Conservation (phyloP, 1,139 yeast species). For the Pichia inconspicua region DNA sequence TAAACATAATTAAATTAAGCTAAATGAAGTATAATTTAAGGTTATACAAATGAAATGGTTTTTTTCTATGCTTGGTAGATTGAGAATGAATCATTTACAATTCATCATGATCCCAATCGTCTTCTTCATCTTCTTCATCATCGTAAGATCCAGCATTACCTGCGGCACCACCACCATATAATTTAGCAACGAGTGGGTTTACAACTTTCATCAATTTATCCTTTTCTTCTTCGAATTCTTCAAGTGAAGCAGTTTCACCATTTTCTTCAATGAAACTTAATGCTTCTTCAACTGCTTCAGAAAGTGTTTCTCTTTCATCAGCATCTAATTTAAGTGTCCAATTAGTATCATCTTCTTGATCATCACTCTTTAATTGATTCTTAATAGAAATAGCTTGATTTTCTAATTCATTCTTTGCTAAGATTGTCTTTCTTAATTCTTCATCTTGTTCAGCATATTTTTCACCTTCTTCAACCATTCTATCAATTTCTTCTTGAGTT, state of each 20-base stretch:
- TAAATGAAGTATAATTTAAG: too few species aligned
- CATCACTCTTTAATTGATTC: slow-evolving; percentile 35
- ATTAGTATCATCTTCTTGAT: slow-evolving; percentile 27
- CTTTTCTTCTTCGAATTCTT: slow-evolving; percentile 90
- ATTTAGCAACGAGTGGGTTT: slow-evolving; percentile 86
- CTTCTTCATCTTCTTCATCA: slow-evolving; percentile 27
- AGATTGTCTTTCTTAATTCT: slow-evolving; percentile 47
- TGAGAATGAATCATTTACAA: slow-evolving; percentile 17
- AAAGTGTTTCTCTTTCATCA: slow-evolving; percentile 85
- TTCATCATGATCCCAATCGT: slow-evolving; percentile 31
- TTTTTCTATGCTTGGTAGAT: too few species aligned
- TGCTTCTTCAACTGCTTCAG: slow-evolving; percentile 83
- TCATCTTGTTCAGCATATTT: slow-evolving; percentile 56
- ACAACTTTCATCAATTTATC: slow-evolving; percentile 79
- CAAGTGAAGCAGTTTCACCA: slow-evolving; percentile 75
- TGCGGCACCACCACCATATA: slow-evolving; percentile 53
- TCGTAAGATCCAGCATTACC: slow-evolving; percentile 12
- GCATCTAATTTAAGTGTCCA: slow-evolving; percentile 58
- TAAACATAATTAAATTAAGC: too few species aligned
- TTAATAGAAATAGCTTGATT: slow-evolving; percentile 80
- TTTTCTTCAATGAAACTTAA: slow-evolving; percentile 86
- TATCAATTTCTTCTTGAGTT: slow-evolving; percentile 59
- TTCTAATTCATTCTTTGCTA: slow-evolving; percentile 79
- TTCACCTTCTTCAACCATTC: slow-evolving; percentile 61
- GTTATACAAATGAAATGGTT: too few species aligned